phyloP scores from a whole-genome alignment of 139 green algal species.

The Closterium sp. region DNA sequence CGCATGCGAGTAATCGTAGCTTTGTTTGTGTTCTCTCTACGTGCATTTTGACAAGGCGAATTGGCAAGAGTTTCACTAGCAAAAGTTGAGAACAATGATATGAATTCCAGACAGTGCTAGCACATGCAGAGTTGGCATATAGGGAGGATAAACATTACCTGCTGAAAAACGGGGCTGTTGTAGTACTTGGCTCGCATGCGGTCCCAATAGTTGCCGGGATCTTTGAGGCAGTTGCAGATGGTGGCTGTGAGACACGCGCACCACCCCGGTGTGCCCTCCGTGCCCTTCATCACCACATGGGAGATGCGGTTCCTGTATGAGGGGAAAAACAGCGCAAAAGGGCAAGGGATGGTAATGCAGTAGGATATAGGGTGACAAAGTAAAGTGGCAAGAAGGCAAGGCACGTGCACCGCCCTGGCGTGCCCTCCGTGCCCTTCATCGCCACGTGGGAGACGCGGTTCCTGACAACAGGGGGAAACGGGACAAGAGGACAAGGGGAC shows the following conservation, averaged over 20 bases:
- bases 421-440: background rate
- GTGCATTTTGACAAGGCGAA: no score
- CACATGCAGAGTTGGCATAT: background rate
- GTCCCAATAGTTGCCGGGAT: constrained; percentile 1
- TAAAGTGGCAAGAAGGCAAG: no score
- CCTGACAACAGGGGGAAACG: no score
- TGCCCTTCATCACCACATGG: background rate
- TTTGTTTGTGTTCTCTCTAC: no score
- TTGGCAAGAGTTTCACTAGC: no score
- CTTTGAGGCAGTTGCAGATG: constrained; percentile 1
- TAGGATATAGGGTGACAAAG: no score
- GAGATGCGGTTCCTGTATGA: background rate
- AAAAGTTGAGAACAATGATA: no score
- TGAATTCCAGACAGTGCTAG: background rate
- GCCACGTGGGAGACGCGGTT: background rate
- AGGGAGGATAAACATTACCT: background rate
- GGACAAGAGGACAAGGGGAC: no score
- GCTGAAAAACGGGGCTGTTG: background rate
- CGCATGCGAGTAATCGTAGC: no score
- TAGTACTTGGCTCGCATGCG: constrained; percentile 5
- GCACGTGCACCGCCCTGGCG: background rate
- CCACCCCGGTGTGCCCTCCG: background rate
- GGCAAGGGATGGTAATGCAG: no score
- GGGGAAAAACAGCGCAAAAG: background rate
- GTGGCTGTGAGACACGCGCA: background rate